These are phyloP conservation scores for Austroboletus eburneus DNA, from an alignment of 768 basidiomycete species.

Conservation along the genomic window DNA sequence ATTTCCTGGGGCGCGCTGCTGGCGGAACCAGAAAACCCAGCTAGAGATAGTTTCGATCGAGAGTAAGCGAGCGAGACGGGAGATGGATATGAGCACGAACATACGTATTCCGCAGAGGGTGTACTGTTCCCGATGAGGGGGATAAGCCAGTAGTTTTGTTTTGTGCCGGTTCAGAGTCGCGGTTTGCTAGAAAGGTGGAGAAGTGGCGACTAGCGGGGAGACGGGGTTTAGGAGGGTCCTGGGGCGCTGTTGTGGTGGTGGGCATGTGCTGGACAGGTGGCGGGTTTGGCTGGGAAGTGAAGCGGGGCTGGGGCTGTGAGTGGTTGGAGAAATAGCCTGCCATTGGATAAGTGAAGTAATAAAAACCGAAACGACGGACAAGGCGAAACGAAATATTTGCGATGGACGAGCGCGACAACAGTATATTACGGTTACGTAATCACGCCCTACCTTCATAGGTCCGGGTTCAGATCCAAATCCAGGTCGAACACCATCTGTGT, in stretches of 20 bases:
- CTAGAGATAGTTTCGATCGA: constrained; percentile 36
- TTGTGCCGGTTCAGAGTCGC: constrained; percentile 30
- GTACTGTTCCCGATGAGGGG: constrained; percentile 40
- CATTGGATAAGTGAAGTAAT: constrained; percentile 40
- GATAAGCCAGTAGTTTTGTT: constrained; percentile 35
- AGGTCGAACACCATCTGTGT: constrained; percentile 68
- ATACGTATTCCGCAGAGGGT: constrained; percentile 86
- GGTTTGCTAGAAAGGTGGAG: constrained; percentile 53
- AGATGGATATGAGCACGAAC: constrained; percentile 38
- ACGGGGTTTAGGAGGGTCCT: constrained; percentile 39
- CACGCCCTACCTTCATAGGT: constrained; percentile 42
- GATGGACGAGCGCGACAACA: constrained; percentile 12
- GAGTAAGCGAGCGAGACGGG: constrained; percentile 14
- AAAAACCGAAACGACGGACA: constrained; percentile 7
- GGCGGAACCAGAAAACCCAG: constrained; percentile 91
- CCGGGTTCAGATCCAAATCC: constrained; percentile 82
- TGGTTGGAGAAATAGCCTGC: constrained; percentile 83
- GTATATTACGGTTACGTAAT: constrained; percentile 19
- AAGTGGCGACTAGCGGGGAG: constrained; percentile 68
- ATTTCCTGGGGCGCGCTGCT: constrained; percentile 85
- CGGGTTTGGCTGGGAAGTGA: constrained; percentile 39
- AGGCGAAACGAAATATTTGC: neutral
- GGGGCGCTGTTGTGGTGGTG: neutral
- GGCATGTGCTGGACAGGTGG: neutral
- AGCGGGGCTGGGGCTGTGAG: constrained; percentile 60